These are phyloP conservation scores for Zizania palustris DNA, from an alignment of 202 grass and related monocot genomes.

Conservation along the genomic window DNA sequence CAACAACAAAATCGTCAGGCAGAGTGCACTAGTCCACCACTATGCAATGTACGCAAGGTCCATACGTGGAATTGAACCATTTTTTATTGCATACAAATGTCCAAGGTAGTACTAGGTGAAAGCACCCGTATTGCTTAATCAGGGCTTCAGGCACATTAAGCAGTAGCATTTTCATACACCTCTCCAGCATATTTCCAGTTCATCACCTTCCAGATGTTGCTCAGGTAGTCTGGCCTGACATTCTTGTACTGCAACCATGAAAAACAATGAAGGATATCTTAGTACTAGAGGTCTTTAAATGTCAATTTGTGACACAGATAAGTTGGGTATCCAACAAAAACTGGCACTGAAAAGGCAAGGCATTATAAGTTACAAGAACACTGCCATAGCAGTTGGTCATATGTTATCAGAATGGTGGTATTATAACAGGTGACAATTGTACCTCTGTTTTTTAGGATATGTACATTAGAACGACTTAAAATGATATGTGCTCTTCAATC, in stretches of 20 bases:
- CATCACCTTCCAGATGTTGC: constrained; percentile 93
- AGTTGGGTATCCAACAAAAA: not conserved
- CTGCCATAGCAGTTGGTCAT: not conserved
- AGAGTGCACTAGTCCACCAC: constrained; percentile 5
- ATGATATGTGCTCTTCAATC: not conserved
- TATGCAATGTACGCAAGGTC: constrained; percentile 29
- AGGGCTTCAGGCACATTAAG: constrained; percentile 40
- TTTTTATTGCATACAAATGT: constrained; percentile 53
- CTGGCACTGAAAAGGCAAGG: not conserved
- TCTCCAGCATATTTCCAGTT: constrained; percentile 94
- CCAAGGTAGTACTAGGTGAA: constrained; percentile 7
- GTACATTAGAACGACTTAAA: not conserved
- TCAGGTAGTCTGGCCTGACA: constrained; percentile 88
- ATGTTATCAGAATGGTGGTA: not conserved
- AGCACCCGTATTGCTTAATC: not conserved
- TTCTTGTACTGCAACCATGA: constrained; percentile 87
- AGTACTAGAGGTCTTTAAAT: not conserved
- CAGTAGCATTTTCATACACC: constrained; percentile 63
- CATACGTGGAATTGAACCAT: not conserved
- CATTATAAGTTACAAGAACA: not conserved
- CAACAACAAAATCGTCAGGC: not conserved
- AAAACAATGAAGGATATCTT: constrained; percentile 26
- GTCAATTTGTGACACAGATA: constrained; percentile 3
- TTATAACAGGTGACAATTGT: not conserved
- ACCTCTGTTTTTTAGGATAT: not conserved